Evolutionary conservation across 164 flowering plant species (phyloP), one percentile per base, ranked within the genome.

Genomic region (Liriodendron chinense): DNA sequence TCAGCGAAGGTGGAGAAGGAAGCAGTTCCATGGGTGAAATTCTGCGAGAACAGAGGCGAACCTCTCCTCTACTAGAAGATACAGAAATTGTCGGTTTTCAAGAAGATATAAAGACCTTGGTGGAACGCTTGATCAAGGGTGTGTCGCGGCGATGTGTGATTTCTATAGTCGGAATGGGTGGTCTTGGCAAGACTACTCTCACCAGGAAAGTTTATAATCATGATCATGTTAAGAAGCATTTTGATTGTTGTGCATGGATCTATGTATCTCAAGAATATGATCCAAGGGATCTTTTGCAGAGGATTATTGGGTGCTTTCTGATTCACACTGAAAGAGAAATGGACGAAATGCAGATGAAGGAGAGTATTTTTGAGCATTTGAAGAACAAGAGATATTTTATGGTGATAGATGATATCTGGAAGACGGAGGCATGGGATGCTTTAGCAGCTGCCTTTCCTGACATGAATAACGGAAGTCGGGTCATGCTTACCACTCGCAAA

Each of bases 181-280:
- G 66, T 63, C 66, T 63, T 0, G 66, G 66, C 24, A 63, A 63
- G 23, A 63, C 66, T 21, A 63, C 66, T 22, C 66, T 63, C 25
- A 20, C 66, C 20, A n/a, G 25, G 20, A n/a, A 63, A 63, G 23
- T 22, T 22, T 63, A 63, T 20, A 21, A 63, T 18, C 9, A 21
- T 63, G 25, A n/a, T 22, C 9, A 8, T n/a, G 66, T 63, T 8
- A 22, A 22, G 25, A 20, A 18, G 18, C 49, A 72, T 10, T 72
- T 57, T 23, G 9, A 72, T 3, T 20, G 22, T 7, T 47, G 50
- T 22, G 50, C 74, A 5, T 80, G 80, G 80, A 78, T 80, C 10
- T 77, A 73, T 20, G 80, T 72, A 7, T 74, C 80, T 4, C 72
- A 75, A 1, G 68, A 65, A 1, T 80, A 22, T 66, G 43, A 10